A percentile compares a stretch with the other conserved stretches of the same genome.
phyloP scores from a whole-genome alignment of 2,329 filamentous ascomycete genomes.

The Botrytis cinerea region DNA sequence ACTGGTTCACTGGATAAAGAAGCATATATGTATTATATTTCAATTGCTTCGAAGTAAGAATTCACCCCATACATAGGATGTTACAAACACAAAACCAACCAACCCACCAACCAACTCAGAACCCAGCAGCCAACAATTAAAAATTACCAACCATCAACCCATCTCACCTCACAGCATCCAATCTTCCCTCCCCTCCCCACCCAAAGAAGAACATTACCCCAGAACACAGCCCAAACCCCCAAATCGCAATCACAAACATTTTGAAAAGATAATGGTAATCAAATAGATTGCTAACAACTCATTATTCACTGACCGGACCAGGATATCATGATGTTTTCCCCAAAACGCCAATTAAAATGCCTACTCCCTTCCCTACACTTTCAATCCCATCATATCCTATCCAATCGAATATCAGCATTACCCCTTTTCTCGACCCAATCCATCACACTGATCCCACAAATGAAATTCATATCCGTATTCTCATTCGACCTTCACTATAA shows the following conservation, averaged over 20 bases:
- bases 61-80: too few species aligned
- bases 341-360: slow-evolving; percentile 46
- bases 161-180: too few species aligned
- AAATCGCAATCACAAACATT: neutral
- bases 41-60: neutral
- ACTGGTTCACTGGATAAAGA: neutral
- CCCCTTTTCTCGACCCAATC: slow-evolving; percentile 31
- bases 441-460: neutral
- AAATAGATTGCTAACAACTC: neutral
- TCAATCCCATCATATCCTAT: slow-evolving; percentile 40
- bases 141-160: too few species aligned
- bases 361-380: slow-evolving; percentile 41
- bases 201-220: too few species aligned
- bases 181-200: too few species aligned
- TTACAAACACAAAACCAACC: too few species aligned
- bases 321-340: slow-evolving; percentile 42
- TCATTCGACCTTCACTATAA: neutral
- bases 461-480: slow-evolving; percentile 8
- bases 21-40: neutral
- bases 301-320: slow-evolving; percentile 29
- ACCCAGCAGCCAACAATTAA: too few species aligned
- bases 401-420: slow-evolving; percentile 31
- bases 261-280: neutral
- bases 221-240: too few species aligned
- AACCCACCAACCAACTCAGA: too few species aligned